A percentile compares a stretch with the other conserved stretches of the same genome.
These are phyloP conservation scores for Linanthus parryae DNA, from an alignment of 148 eudicot species.

Conservation along the genomic window DNA sequence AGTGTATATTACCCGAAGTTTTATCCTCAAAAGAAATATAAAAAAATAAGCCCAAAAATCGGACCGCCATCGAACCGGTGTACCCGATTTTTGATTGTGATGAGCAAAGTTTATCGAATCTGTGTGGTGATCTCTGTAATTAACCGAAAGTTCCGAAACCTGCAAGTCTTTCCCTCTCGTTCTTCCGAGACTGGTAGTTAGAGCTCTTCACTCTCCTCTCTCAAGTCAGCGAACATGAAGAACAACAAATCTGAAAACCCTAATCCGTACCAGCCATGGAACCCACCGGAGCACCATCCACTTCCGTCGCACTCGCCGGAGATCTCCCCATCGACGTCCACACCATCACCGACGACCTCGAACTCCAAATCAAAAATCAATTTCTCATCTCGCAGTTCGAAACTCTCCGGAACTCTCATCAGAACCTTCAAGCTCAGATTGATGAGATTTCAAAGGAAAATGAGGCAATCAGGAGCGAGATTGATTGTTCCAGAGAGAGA, in stretches of 20 bases:
- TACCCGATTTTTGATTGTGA: too few relatives aligned
- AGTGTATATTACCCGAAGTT: too few relatives aligned
- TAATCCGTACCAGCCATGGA: constrained; percentile 9
- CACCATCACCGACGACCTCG: constrained; percentile 1
- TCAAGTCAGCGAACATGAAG: neutral
- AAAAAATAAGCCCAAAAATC: too few relatives aligned
- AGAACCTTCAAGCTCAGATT: constrained; percentile 15
- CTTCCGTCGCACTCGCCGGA: constrained; percentile 3
- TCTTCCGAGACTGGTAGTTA: constrained; percentile 15
- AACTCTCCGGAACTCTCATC: constrained; percentile 12
- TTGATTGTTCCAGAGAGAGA: constrained; percentile 12
- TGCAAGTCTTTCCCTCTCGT: constrained; percentile 12
- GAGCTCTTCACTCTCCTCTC: neutral
- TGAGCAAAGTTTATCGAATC: too few relatives aligned
- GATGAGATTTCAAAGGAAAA: constrained; percentile 25
- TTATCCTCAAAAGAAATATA: too few relatives aligned
- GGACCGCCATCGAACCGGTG: too few relatives aligned
- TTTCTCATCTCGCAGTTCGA: constrained; percentile 23
- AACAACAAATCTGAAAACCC: neutral
- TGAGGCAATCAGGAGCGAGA: constrained; percentile 23
- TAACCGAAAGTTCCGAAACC: too few relatives aligned
- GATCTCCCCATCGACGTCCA: constrained; percentile 1
- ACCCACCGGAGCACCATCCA: constrained; percentile 2
- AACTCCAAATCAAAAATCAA: constrained; percentile 16
- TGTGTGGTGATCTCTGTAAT: too few relatives aligned